Evolutionary conservation across 78 protist genomes (phyloP).

Genomic region (Cavenderia fasciculata): DNA sequence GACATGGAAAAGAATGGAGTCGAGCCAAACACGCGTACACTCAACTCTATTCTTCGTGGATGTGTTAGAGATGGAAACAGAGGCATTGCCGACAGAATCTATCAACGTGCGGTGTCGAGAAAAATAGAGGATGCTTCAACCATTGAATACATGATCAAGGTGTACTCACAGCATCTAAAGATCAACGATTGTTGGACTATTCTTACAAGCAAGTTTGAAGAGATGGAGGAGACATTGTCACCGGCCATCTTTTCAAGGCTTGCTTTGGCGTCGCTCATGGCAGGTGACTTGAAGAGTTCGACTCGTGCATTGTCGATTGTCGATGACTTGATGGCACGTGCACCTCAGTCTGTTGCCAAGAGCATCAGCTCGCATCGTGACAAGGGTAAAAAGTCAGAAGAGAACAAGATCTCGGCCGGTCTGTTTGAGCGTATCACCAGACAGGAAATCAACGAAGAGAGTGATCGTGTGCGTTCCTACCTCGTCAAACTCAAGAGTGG

Average conservation of each 20-base stretch:
- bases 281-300: constrained; percentile 43
- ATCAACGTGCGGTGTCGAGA: background rate
- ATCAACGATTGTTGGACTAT: constrained; percentile 42
- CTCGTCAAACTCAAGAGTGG: too few relatives aligned
- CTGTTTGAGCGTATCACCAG: constrained; percentile 58
- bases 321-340: constrained; percentile 38
- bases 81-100: constrained; percentile 15
- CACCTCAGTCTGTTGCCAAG: constrained; percentile 5
- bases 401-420: constrained; percentile 47
- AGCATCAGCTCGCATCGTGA: constrained; percentile 19
- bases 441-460: constrained; percentile 69
- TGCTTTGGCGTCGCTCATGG: constrained; percentile 16
- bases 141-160: constrained; percentile 66
- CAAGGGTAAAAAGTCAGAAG: constrained; percentile 52
- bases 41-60: constrained; percentile 79
- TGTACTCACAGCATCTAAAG: constrained; percentile 48
- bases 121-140: constrained; percentile 53
- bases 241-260: constrained; percentile 47
- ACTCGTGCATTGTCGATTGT: constrained; percentile 49
- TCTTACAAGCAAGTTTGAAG: constrained; percentile 11
- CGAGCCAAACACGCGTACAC: constrained; percentile 73
- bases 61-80: constrained; percentile 70
- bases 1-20: constrained; percentile 26
- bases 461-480: constrained; percentile 31
- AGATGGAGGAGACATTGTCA: constrained; percentile 29